Percentiles rank a stretch among this genome's conserved stretches.
Conservation (phyloP, 495 filamentous ascomycete genomes). For the Tuber brumale region DNA sequence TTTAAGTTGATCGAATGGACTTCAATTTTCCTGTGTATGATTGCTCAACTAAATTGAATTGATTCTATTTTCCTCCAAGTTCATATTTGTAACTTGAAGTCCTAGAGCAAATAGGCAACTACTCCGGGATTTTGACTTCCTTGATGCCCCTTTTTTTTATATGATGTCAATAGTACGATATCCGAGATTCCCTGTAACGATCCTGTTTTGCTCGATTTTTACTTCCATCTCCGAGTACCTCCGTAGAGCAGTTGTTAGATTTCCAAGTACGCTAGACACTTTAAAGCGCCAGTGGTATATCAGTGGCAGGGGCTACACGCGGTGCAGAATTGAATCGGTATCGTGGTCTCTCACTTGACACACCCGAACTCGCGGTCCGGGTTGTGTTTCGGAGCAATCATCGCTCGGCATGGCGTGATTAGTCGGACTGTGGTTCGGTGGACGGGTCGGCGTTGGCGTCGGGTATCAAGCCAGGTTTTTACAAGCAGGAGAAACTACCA, state of each 20-base stretch:
- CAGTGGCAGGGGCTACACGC: neutral
- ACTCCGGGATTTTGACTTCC: too few relatives aligned
- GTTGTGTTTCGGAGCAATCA: neutral
- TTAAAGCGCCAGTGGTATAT: neutral
- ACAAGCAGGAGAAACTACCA: neutral
- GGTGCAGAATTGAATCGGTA: neutral
- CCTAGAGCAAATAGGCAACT: too few relatives aligned
- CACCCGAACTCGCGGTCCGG: neutral
- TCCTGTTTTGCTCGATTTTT: too few relatives aligned
- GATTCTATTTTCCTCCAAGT: too few relatives aligned
- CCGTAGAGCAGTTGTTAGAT: neutral
- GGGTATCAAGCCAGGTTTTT: neutral
- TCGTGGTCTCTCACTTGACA: neutral
- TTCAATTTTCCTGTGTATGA: too few relatives aligned
- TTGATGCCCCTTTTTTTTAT: too few relatives aligned
- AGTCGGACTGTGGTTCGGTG: neutral
- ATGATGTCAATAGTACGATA: too few relatives aligned
- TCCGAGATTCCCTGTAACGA: too few relatives aligned
- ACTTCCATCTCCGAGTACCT: too few relatives aligned
- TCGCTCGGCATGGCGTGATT: neutral
- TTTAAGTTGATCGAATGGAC: too few relatives aligned
- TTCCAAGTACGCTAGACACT: neutral
- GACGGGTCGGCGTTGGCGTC: neutral
- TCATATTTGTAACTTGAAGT: too few relatives aligned
- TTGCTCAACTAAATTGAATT: too few relatives aligned